A percentile compares a stretch with the other conserved stretches of the same genome.
phyloP scores from a whole-genome alignment of 1,139 yeast species.

The Yamadazyma spencermartinsiae region DNA sequence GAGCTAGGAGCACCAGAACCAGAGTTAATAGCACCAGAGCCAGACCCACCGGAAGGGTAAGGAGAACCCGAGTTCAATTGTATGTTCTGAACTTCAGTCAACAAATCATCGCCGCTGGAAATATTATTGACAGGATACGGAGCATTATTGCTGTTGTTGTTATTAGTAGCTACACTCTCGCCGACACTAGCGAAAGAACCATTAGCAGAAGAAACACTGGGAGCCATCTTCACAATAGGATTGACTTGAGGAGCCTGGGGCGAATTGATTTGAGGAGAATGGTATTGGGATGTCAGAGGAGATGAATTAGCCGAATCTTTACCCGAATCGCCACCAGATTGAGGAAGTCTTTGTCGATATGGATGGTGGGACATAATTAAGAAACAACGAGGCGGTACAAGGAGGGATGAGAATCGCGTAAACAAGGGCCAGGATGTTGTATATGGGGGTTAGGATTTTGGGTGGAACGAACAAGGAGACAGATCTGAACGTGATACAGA shows the following conservation, averaged over 20 bases:
- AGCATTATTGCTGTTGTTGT: not conserved
- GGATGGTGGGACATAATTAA: slow-evolving; percentile 24
- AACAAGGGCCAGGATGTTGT: no score
- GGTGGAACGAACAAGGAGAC: no score
- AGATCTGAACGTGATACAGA: no score
- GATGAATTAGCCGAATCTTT: slow-evolving; percentile 6
- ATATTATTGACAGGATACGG: slow-evolving; percentile 17
- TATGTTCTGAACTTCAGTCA: not conserved
- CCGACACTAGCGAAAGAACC: slow-evolving; percentile 1
- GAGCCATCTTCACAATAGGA: slow-evolving; percentile 2
- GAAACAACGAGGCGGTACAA: not conserved
- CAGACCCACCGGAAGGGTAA: no score
- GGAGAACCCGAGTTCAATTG: not conserved
- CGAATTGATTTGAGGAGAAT: slow-evolving; percentile 14
- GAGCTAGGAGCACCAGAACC: not conserved
- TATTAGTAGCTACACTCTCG: not conserved
- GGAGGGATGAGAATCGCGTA: not conserved
- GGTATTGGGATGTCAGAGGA: slow-evolving; percentile 12
- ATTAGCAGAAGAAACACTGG: not conserved
- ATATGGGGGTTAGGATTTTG: no score
- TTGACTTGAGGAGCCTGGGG: slow-evolving; percentile 10
- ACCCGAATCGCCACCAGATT: slow-evolving; percentile 1
- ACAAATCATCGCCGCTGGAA: not conserved
- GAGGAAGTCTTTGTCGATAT: slow-evolving; percentile 33
- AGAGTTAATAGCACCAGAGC: not conserved